Evolutionary conservation across 2,329 filamentous ascomycete genomes (phyloP), one percentile per base, ranked within the genome.

Genomic region (Pseudogymnoascus sp.): DNA sequence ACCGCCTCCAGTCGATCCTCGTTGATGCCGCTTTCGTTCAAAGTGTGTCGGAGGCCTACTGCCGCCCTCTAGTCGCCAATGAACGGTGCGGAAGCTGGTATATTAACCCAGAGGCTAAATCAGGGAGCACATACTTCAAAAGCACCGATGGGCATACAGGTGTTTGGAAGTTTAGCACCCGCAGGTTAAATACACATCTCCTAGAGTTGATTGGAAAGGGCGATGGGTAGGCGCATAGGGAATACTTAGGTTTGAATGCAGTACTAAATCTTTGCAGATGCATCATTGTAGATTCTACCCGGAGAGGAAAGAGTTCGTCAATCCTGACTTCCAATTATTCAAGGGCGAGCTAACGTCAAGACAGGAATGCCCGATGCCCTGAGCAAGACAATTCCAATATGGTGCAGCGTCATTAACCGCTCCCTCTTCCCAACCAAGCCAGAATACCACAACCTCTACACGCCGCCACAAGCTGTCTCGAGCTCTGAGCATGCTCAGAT

Each of bases 11-110:
- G 31, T 96, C 91, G 28, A 93, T 98, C 73, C 78, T 81, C 65
- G 77, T 82, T 28, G 95, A 98, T 75, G 88, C 91, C 7, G 74
- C 74, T 1, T 98, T 97, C 73, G 90, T 95, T 22, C 74, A 78
- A 24, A 73, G 78, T 6, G 87, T 91, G 0, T 82, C 84, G 1
- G 73, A 75, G 1, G 79, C 81, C 0, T 85, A 72, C 26, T 22
- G 22, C 28, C 78, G 93, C 1, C 91, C 92, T 0, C 79, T 98
- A 1, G 80, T 98, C 12, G 92, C 93, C 31, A 99, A 99, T 72
- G 93, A 98, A 78, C 84, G 95, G 65, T 98, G 95, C 74, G 95
- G 95, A 0, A 93, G 90, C 75, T 99, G 95, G 95, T 98, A 98
- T 74, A 89, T 98, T 26, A 77, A 80, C 35, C 88, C 88, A 0